Percentiles rank a stretch among this genome's conserved stretches.
Conservation (phyloP, 331 rosid species). For the Malus hybrid region DNA sequence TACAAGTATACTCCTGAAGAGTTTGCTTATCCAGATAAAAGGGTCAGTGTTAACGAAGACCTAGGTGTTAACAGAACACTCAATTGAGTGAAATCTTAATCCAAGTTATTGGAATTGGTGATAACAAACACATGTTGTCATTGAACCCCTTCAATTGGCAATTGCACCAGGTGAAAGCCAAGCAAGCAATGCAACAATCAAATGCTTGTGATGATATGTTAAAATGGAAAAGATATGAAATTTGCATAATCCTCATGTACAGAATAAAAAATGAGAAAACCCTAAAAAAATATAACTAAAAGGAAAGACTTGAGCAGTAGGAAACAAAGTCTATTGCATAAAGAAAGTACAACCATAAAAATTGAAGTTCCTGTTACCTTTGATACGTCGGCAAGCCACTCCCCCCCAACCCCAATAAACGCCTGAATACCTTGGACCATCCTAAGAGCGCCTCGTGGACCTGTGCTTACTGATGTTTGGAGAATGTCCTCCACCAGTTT, state of each 20-base stretch:
- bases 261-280: background rate
- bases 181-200: background rate
- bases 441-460: constrained; percentile 83
- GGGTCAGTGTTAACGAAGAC: background rate
- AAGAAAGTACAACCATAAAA: background rate
- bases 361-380: constrained; percentile 27
- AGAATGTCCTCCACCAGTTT: constrained; percentile 88
- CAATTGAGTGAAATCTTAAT: background rate
- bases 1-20: background rate
- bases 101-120: background rate
- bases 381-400: constrained; percentile 77
- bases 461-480: constrained; percentile 73
- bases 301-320: background rate
- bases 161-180: background rate
- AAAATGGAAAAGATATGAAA: background rate
- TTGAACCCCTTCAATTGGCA: background rate
- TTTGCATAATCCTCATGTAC: background rate
- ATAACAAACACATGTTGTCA: background rate
- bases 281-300: background rate
- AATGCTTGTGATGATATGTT: background rate
- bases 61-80: background rate
- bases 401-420: constrained; percentile 82
- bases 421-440: constrained; percentile 91
- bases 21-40: background rate
- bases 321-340: background rate